Base-by-base conservation (phyloP, 2,329 filamentous ascomycete species). In the Diaporthe caulivora region DNA sequence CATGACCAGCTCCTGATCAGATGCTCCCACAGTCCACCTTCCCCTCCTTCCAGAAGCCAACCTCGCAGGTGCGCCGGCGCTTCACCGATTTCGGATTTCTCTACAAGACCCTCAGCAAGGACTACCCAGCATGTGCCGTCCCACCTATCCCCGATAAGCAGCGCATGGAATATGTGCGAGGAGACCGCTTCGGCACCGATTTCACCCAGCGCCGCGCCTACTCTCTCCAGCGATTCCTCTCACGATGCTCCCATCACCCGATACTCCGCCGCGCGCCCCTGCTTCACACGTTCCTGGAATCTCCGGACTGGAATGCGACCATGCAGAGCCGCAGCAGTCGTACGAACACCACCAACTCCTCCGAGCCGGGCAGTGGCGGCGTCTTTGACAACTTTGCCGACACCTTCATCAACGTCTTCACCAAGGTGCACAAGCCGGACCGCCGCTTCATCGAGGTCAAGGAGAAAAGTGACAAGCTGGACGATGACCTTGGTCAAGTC, bases 11-110 rank as follows among this genome's bases (percentile, higher is more conserved):
- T 40, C 53, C 72, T 68, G 40, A 31, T 37, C 18, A 18, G n/a
- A 10, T 54, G 67, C 29, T 21, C 31, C 10, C 37, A 15, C 72
- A 98, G 95, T 97, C 95, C 76, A 95, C 97, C 78, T 98, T 98
- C 84, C 92, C 95, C 78, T 94, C 95, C 76, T 99, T 98, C 83
- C 93, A 97, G 82, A 94, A 92, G 81, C 87, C 93, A 47, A 91
- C 92, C 26, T 95, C 95, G 75, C 88, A 89, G 34, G 93, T 97
- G 75, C 94, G 97, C 75, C 92, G 97, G 78, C 94, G 97, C 80
- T 99, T 98, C 85, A 98, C 96, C 78, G 97, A 99, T 85, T 99
- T 99, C 81, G 93, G 97, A 78, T 99, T 98, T 82, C 91, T 99
- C 76, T 98, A 94, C 86, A 98, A 97, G 84, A 92, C 94, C 42